These are phyloP conservation scores for Penicillium vulpinum DNA, from an alignment of 2,329 filamentous ascomycete genomes.

Conservation along the genomic window DNA sequence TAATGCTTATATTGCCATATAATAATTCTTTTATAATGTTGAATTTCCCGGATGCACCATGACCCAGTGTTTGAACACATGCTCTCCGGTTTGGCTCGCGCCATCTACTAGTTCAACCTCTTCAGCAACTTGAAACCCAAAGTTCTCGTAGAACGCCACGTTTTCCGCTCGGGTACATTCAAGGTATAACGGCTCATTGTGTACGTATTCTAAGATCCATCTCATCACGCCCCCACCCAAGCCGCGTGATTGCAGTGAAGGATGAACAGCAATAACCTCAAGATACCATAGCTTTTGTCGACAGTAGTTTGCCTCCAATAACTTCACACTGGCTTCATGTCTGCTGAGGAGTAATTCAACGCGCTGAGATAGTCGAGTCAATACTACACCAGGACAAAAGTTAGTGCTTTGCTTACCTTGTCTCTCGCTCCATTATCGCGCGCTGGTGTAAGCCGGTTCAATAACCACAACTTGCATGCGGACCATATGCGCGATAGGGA, in stretches of 20 bases:
- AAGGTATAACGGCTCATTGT: slow-evolving; percentile 17
- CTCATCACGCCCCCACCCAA: slow-evolving; percentile 21
- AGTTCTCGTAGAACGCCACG: slow-evolving; percentile 23
- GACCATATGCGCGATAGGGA: slow-evolving; percentile 1
- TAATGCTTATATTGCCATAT: too few relatives aligned
- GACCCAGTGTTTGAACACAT: slow-evolving; percentile 22
- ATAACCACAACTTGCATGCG: slow-evolving; percentile 17
- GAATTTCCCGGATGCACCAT: slow-evolving; percentile 20
- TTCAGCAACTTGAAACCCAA: slow-evolving; percentile 25
- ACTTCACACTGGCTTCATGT: slow-evolving; percentile 8
- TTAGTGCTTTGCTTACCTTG: slow-evolving; percentile 9
- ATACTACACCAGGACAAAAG: neutral
- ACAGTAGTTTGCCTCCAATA: slow-evolving; percentile 3
- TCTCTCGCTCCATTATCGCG: slow-evolving; percentile 14
- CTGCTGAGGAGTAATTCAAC: slow-evolving; percentile 14
- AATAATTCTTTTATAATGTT: neutral
- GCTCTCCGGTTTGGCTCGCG: neutral
- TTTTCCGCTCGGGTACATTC: slow-evolving; percentile 26
- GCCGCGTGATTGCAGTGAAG: slow-evolving; percentile 25
- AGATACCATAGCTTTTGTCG: slow-evolving; percentile 24
- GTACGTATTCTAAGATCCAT: slow-evolving; percentile 15
- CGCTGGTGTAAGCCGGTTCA: slow-evolving; percentile 15
- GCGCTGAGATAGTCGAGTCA: slow-evolving; percentile 9
- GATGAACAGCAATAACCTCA: slow-evolving; percentile 30
- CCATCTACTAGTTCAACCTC: slow-evolving; percentile 20